Evolutionary conservation across 352 stramenopile species (phyloP).

Genomic region (Pythium vanterpoolii): DNA sequence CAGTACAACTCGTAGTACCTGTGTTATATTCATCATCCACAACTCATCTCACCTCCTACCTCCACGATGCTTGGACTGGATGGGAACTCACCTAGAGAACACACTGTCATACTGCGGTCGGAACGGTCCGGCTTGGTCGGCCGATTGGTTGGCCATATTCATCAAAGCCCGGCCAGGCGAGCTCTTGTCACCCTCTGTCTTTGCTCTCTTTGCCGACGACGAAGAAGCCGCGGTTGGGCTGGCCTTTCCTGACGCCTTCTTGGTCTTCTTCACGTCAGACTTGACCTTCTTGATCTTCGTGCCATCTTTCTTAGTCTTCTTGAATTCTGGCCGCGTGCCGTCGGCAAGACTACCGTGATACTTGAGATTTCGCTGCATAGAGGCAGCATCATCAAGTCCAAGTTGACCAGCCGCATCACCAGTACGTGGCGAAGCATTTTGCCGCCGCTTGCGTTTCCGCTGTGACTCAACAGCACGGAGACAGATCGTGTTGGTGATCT

Average conservation of each 20-base stretch:
- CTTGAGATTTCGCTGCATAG: constrained; percentile 7
- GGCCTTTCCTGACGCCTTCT: constrained; percentile 29
- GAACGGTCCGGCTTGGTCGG: constrained; percentile 21
- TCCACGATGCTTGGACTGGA: not conserved
- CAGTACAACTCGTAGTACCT: not conserved
- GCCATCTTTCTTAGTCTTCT: constrained; percentile 42
- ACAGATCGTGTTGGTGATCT: constrained; percentile 52
- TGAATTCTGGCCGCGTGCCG: constrained; percentile 26
- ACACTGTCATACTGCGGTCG: constrained; percentile 66
- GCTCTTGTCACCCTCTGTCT: constrained; percentile 9
- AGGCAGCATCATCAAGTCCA: not conserved
- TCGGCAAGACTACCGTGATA: constrained; percentile 18
- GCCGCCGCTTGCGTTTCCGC: constrained; percentile 52
- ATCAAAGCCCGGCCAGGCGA: constrained; percentile 5
- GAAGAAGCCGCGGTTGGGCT: constrained; percentile 8
- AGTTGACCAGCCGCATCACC: not conserved
- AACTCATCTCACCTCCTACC: not conserved
- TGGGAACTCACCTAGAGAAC: constrained; percentile 45
- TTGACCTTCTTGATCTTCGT: constrained; percentile 35
- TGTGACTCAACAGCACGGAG: constrained; percentile 29
- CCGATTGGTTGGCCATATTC: not conserved
- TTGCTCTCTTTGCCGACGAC: constrained; percentile 12
- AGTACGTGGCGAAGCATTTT: constrained; percentile 8
- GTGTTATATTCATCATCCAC: constrained; percentile 9
- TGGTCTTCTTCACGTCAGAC: constrained; percentile 32